Percentiles rank a stretch among this genome's conserved stretches.
phyloP scores from a whole-genome alignment of 768 basidiomycete species.

The Dentipellis sp. region DNA sequence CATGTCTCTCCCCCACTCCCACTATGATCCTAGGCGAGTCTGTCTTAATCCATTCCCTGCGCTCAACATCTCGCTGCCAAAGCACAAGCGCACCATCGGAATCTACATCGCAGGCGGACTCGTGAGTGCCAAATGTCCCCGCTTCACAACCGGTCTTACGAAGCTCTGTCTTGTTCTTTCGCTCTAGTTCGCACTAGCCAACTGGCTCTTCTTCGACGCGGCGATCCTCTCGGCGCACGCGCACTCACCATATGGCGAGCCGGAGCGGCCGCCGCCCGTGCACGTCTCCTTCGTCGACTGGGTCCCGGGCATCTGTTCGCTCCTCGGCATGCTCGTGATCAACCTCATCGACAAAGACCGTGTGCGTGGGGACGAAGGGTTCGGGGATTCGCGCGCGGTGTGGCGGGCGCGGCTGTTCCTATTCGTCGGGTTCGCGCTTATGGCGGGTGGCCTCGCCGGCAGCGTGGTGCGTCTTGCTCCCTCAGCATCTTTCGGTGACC shows the following conservation, averaged over 20 bases:
- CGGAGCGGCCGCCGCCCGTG: constrained; percentile 58
- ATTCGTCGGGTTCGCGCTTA: constrained; percentile 92
- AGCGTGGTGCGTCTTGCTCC: constrained; percentile 64
- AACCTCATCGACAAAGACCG: constrained; percentile 94
- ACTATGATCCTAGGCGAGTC: constrained; percentile 83
- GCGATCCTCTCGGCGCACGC: constrained; percentile 85
- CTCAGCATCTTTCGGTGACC: background rate
- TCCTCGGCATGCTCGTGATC: constrained; percentile 87
- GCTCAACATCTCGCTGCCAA: constrained; percentile 54
- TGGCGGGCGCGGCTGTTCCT: constrained; percentile 87
- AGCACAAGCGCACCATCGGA: constrained; percentile 72
- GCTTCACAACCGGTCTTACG: background rate
- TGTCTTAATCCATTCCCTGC: constrained; percentile 79
- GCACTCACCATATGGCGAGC: constrained; percentile 60
- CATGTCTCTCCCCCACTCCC: constrained; percentile 60
- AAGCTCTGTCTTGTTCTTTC: background rate
- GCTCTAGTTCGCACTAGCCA: constrained; percentile 81
- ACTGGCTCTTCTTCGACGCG: constrained; percentile 94
- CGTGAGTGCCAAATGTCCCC: constrained; percentile 38
- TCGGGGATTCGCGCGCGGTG: constrained; percentile 75
- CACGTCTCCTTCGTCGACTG: constrained; percentile 94
- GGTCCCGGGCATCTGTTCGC: constrained; percentile 91
- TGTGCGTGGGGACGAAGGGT: constrained; percentile 68
- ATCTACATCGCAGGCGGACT: constrained; percentile 89
- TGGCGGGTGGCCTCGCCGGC: constrained; percentile 98